Percentiles rank a stretch among this genome's conserved stretches.
phyloP scores from a whole-genome alignment of 2,329 filamentous ascomycete genomes.

The Dothistroma pini region DNA sequence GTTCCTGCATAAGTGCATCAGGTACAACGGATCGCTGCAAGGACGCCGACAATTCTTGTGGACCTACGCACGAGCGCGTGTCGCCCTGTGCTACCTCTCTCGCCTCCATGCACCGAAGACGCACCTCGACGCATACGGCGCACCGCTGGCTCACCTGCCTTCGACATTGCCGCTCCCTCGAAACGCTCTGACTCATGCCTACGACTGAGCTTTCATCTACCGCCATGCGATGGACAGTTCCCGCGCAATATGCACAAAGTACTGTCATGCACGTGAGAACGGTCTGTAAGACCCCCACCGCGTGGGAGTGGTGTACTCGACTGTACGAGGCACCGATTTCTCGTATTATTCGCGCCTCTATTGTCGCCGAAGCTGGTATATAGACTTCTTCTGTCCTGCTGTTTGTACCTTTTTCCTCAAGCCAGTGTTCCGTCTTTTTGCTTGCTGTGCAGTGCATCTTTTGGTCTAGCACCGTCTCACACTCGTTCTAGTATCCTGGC shows the following conservation, averaged over 20 bases:
- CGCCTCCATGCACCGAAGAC: neutral
- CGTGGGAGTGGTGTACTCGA: neutral
- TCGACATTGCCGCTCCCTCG: neutral
- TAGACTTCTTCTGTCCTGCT: neutral
- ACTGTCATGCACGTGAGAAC: neutral
- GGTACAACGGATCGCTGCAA: neutral
- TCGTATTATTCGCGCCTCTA: neutral
- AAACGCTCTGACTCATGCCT: neutral
- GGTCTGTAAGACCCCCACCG: neutral
- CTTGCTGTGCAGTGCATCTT: conserved; percentile 4
- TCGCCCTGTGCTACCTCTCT: neutral
- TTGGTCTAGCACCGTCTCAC: conserved; percentile 9
- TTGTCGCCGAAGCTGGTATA: neutral
- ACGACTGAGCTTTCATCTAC: neutral
- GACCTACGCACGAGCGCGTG: neutral
- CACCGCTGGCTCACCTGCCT: neutral
- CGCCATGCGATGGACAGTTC: neutral
- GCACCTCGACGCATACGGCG: neutral
- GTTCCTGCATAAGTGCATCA: neutral
- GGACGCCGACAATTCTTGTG: neutral
- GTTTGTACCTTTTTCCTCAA: neutral
- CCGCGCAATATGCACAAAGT: neutral
- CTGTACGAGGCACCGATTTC: neutral
- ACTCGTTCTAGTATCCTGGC: conserved; percentile 8
- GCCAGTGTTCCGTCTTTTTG: conserved; percentile 2